Evolutionary conservation across 2,329 filamentous ascomycete species (phyloP).

Genomic region (Mycosphaerella arachidis): DNA sequence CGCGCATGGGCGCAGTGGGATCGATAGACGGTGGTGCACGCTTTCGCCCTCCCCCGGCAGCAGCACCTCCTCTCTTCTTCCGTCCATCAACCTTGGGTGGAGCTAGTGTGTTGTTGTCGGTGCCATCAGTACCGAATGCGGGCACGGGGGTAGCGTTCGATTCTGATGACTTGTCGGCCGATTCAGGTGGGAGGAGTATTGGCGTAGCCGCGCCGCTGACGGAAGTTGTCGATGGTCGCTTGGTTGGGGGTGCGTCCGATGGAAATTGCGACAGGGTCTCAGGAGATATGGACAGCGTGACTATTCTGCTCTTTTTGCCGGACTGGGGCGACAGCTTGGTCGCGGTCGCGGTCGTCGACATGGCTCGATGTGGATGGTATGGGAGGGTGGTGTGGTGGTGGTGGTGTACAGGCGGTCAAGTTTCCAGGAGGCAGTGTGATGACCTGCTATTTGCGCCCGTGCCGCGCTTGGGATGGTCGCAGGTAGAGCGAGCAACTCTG

Average conservation of each 20-base stretch:
- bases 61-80: slow-evolving; percentile 63
- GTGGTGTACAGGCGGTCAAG: neutral
- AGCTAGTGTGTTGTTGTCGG: slow-evolving; percentile 38
- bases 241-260: slow-evolving; percentile 18
- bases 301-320: slow-evolving; percentile 29
- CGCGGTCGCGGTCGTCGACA: slow-evolving; percentile 21
- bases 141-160: slow-evolving; percentile 39
- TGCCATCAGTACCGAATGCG: slow-evolving; percentile 30
- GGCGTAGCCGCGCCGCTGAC: slow-evolving; percentile 37
- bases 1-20: slow-evolving; percentile 29
- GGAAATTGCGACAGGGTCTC: slow-evolving; percentile 28
- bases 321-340: slow-evolving; percentile 21
- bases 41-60: slow-evolving; percentile 28
- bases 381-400: neutral
- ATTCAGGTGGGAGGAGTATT: slow-evolving; percentile 31
- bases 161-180: slow-evolving; percentile 40
- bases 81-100: slow-evolving; percentile 45
- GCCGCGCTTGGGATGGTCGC: neutral
- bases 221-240: slow-evolving; percentile 3
- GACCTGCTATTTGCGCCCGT: neutral
- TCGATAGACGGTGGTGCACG: slow-evolving; percentile 46
- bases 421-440: neutral
- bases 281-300: slow-evolving; percentile 27
- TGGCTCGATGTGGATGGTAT: slow-evolving; percentile 4
- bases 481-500: too few relatives aligned